Percentiles rank a stretch among this genome's conserved stretches.
phyloP scores from a whole-genome alignment of 768 basidiomycete genomes.

The Termitomyces sp. region DNA sequence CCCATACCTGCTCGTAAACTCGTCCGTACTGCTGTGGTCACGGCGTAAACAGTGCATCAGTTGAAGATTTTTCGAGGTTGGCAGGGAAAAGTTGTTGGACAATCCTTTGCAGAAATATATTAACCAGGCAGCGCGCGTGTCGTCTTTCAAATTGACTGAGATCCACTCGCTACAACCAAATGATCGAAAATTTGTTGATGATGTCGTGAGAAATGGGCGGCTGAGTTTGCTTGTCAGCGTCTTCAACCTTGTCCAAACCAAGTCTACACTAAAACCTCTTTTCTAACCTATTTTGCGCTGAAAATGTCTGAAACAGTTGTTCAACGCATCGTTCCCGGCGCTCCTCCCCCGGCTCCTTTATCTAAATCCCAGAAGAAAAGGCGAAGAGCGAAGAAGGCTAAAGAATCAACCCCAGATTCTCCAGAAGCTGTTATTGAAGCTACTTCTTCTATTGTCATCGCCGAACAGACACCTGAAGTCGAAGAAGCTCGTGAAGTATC shows the following conservation, averaged over 20 bases:
- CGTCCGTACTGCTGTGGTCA: not conserved
- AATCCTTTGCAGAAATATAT: not conserved
- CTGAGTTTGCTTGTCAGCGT: conserved; percentile 14
- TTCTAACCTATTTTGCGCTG: conserved; percentile 1
- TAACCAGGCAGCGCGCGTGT: no score
- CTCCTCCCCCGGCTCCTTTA: conserved; percentile 53
- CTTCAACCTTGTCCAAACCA: conserved; percentile 7
- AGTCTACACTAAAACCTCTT: conserved; percentile 11
- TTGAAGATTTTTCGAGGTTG: not conserved
- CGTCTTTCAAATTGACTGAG: not conserved
- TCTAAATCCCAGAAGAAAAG: conserved; percentile 73
- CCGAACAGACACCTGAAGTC: conserved; percentile 46
- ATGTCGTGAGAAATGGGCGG: conserved; percentile 18
- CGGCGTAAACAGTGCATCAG: not conserved
- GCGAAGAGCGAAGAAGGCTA: conserved; percentile 47
- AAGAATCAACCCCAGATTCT: conserved; percentile 40
- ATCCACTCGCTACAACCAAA: no score
- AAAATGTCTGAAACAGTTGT: conserved; percentile 33
- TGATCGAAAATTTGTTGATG: conserved; percentile 11
- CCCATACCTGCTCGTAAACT: no score
- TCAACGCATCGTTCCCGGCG: conserved; percentile 69
- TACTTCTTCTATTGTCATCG: conserved; percentile 34
- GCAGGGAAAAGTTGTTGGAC: not conserved
- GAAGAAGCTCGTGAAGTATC: conserved; percentile 41
- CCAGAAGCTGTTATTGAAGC: conserved; percentile 42